Evolutionary conservation across 2,329 filamentous ascomycete genomes (phyloP), one percentile per base, ranked within the genome.

Genomic region (Talaromyces albobiverticillius): DNA sequence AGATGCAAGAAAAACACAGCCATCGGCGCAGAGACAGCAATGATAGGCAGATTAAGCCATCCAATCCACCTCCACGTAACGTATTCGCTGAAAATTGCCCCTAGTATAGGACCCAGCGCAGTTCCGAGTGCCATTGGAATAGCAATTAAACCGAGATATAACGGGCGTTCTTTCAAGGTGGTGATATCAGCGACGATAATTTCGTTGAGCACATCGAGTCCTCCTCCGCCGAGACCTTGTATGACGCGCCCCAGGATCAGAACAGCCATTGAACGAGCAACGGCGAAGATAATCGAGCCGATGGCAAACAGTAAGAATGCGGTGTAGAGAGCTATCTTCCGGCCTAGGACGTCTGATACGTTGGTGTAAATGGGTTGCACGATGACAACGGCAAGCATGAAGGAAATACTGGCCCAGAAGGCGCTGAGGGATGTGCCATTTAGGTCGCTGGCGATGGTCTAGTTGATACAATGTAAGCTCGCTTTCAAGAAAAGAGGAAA

Each of bases 361-460:
- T 82, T 78, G 1, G 78, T 78, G 40, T 76, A 77, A 0, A 82
- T 58, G 0, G 81, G 81, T 47, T 79, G 79, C 1, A 80, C 65
- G 2, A 74, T 72, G 0, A 86, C 83, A 41, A 79, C 82, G 8
- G 82, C 81, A 1, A 89, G 74, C 3, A 89, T 74, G 63, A 87
- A 89, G n/a, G 82, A 82, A 3, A 85, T 88, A 2, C 85, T 85
- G n/a, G 82, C 79, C 86, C 85, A 89, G 67, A 89, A 88, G 0
- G 84, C 82, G 68, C 88, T 76, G 25, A 83, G 77, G 3, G 79
- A 80, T 0, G 75, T 76, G 36, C 81, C 81, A 23, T 73, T 60
- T 5, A 85, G 72, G 16, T 77, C 76, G 8, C 66, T 58, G 10
- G 80, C 76, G 54, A 84, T 81, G 34, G 75, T 77, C 66, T 74